Evolutionary conservation across 495 filamentous ascomycete species (phyloP), one percentile per base, ranked within the genome.

Genomic region (Trichoderma gamsii): DNA sequence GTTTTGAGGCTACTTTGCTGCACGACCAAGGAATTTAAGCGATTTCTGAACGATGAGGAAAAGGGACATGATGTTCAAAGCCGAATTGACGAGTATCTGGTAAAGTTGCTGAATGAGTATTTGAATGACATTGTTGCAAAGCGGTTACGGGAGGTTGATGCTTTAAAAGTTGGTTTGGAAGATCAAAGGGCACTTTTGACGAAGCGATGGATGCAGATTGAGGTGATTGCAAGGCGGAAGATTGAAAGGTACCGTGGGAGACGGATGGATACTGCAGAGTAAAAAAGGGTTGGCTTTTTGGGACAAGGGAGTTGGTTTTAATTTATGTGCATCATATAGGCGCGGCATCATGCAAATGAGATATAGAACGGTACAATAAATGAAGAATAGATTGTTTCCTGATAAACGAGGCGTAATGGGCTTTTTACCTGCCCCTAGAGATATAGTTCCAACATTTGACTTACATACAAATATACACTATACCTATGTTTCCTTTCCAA

Each of bases 101-200:
- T 61, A 25, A 25, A 32, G 23, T 32, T 61, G 56, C 56, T 61
- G 0, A 25, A 32, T 29, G 56, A 61, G 25, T 61, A 35, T 61
- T 16, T 61, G 56, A 23, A 23, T 23, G 56, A 25, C 56, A 32
- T 61, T 32, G 25, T 61, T 61, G 25, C 56, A 6, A 13, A 29
- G 56, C 23, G 56, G 25, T 6, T 61, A 23, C 56, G 25, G 11
- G 25, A 61, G 13, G 25, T 61, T 12, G 56, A 61, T 21, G 56
- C 16, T 23, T 13, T 61, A 13, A 61, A 32, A 18, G 56, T 61
- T 32, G 25, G 56, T 16, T 25, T 13, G 56, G 56, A 0, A 7
- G 56, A 27, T 27, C 56, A 61, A 25, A 61, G 56, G 7, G 56
- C 56, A 23, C 56, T 61, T 61, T 23, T 61, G 56, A 23, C 56